Conservation (phyloP, 208 protist species). For the Jaenimonas drosophilae region DNA sequence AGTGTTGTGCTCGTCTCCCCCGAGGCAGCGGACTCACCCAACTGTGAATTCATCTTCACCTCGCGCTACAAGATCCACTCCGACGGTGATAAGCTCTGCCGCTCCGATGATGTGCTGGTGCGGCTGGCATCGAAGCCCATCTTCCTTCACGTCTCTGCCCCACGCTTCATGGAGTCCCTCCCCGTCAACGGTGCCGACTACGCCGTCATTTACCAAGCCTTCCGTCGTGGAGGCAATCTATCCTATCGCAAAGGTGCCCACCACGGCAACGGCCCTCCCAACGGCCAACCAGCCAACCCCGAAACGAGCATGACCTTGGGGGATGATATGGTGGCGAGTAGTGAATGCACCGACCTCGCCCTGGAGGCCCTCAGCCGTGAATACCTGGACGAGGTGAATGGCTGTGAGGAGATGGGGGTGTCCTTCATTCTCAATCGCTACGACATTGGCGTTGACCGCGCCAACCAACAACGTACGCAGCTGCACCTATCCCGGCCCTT, state of each 20-base stretch:
- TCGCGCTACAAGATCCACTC: slow-evolving; percentile 71
- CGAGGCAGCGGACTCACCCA: slow-evolving; percentile 20
- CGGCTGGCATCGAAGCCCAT: slow-evolving; percentile 29
- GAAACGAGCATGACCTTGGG: not conserved
- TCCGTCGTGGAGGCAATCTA: slow-evolving; percentile 20
- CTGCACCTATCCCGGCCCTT: slow-evolving; percentile 37
- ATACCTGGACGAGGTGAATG: slow-evolving; percentile 64
- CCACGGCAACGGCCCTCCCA: not conserved
- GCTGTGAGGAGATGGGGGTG: slow-evolving; percentile 51
- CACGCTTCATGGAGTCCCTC: slow-evolving; percentile 11
- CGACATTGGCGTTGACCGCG: slow-evolving; percentile 43
- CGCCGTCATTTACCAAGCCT: slow-evolving; percentile 21
- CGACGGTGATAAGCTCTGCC: slow-evolving; percentile 55
- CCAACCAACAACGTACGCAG: slow-evolving; percentile 35
- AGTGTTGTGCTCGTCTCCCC: slow-evolving; percentile 37
- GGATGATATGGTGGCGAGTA: slow-evolving; percentile 2
- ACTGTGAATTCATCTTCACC: slow-evolving; percentile 50
- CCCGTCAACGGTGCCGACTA: slow-evolving; percentile 5
- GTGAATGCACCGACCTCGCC: slow-evolving; percentile 2
- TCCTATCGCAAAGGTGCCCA: slow-evolving; percentile 3
- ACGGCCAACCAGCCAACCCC: not conserved
- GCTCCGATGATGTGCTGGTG: slow-evolving; percentile 50
- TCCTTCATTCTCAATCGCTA: slow-evolving; percentile 57
- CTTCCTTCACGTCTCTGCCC: slow-evolving; percentile 53
- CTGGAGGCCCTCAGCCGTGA: slow-evolving; percentile 20